These are phyloP conservation scores for Globisporangium megalacanthum DNA, from an alignment of 352 stramenopile genomes.

Conservation along the genomic window DNA sequence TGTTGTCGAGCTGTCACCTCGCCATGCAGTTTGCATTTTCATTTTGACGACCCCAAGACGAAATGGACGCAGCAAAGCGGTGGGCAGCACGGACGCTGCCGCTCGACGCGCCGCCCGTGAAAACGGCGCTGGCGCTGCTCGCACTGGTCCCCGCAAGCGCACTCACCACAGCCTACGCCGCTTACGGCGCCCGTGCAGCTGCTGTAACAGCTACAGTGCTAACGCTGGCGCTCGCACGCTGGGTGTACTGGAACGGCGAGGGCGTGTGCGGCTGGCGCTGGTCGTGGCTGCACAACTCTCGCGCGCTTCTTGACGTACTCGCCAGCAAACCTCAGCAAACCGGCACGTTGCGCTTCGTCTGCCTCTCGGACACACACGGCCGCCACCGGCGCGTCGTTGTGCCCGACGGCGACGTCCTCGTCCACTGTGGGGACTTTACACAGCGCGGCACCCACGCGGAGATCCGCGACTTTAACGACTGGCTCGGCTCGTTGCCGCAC, in stretches of 20 bases:
- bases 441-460: constrained; percentile 64
- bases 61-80: no score
- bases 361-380: constrained; percentile 80
- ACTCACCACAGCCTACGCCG: constrained; percentile 14
- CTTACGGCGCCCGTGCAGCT: constrained; percentile 21
- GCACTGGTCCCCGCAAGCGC: constrained; percentile 5
- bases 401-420: constrained; percentile 73
- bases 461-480: constrained; percentile 71
- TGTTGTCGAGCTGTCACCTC: no score
- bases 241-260: constrained; percentile 58
- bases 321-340: constrained; percentile 34
- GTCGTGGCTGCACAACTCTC: constrained; percentile 38
- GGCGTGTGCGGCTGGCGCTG: constrained; percentile 50
- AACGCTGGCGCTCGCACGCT: constrained; percentile 29
- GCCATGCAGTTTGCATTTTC: no score
- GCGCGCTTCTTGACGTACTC: constrained; percentile 21
- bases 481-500: constrained; percentile 71
- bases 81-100: no score
- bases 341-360: constrained; percentile 65
- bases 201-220: constrained; percentile 14
- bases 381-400: constrained; percentile 65
- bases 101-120: constrained; percentile 31
- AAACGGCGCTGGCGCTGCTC: constrained; percentile 5
- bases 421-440: constrained; percentile 91
- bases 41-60: no score